A percentile compares a stretch with the other conserved stretches of the same genome.
Evolutionary conservation across 495 filamentous ascomycete genomes (phyloP).

Genomic region (Hamigera avellanea): DNA sequence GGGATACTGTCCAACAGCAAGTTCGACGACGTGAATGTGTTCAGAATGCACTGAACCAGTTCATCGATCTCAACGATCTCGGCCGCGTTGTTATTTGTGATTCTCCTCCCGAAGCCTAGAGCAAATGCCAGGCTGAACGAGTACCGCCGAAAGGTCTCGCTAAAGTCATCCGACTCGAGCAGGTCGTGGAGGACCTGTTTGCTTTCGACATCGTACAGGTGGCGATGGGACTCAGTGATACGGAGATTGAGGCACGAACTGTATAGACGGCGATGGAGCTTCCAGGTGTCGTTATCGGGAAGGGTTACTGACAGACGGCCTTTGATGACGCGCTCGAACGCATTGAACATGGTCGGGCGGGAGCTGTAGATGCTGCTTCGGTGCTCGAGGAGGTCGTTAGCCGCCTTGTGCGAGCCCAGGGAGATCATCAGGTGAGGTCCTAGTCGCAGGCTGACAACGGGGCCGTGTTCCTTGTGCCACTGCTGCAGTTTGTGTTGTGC

Average conservation of each 20-base stretch:
- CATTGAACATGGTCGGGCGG: conserved; percentile 9
- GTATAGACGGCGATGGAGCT: background rate
- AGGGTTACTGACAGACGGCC: too few species aligned
- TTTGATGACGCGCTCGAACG: too few species aligned
- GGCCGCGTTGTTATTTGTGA: conserved; percentile 4
- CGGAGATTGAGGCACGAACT: background rate
- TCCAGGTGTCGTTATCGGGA: background rate
- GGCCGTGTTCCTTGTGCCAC: conserved; percentile 10
- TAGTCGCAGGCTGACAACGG: conserved; percentile 2
- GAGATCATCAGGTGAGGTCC: conserved; percentile 2
- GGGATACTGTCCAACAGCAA: conserved; percentile 13
- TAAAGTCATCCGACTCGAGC: conserved; percentile 3
- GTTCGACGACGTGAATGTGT: background rate
- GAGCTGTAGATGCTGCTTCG: conserved; percentile 5
- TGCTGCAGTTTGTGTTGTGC: too few species aligned
- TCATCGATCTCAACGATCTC: conserved; percentile 2
- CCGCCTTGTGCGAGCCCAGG: background rate
- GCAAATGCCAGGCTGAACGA: conserved; percentile 4
- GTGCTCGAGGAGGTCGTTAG: conserved; percentile 6
- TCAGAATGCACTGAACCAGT: conserved; percentile 1
- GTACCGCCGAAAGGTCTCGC: conserved; percentile 3
- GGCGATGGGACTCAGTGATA: background rate
- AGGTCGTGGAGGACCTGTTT: background rate
- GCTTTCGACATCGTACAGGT: background rate
- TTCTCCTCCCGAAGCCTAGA: conserved; percentile 10